These are phyloP conservation scores for Panicum virgatum DNA, from an alignment of 202 grass and related monocot genomes.

Conservation along the genomic window DNA sequence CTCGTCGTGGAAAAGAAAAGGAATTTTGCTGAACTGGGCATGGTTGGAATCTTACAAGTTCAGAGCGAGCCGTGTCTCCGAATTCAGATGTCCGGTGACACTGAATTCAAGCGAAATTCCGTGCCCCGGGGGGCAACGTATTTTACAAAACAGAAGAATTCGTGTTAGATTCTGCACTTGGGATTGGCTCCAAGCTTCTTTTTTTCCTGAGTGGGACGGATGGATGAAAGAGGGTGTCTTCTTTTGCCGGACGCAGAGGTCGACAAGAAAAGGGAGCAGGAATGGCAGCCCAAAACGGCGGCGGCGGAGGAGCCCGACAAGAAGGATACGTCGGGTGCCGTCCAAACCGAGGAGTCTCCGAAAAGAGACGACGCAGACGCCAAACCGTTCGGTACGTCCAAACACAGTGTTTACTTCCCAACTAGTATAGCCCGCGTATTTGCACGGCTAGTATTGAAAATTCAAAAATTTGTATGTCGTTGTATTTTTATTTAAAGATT, in stretches of 20 bases:
- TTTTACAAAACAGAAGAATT: neutral
- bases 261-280: neutral
- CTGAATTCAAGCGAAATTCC: neutral
- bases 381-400: slow-evolving; percentile 17
- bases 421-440: too few relatives aligned
- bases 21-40: neutral
- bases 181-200: neutral
- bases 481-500: too few relatives aligned
- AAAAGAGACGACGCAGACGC: neutral
- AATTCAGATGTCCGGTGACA: neutral
- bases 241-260: neutral
- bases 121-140: neutral
- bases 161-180: neutral
- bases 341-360: neutral
- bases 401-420: neutral
- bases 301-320: neutral
- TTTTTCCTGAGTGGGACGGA: neutral
- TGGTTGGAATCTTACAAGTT: neutral
- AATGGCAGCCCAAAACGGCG: slow-evolving; percentile 4
- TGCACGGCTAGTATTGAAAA: too few relatives aligned
- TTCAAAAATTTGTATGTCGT: too few relatives aligned
- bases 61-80: neutral
- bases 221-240: neutral
- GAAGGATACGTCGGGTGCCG: neutral
- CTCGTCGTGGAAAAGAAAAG: neutral